Evolutionary conservation across 2,329 filamentous ascomycete species (phyloP), one percentile per base, ranked within the genome.

Genomic region (Fusarium algeriense): DNA sequence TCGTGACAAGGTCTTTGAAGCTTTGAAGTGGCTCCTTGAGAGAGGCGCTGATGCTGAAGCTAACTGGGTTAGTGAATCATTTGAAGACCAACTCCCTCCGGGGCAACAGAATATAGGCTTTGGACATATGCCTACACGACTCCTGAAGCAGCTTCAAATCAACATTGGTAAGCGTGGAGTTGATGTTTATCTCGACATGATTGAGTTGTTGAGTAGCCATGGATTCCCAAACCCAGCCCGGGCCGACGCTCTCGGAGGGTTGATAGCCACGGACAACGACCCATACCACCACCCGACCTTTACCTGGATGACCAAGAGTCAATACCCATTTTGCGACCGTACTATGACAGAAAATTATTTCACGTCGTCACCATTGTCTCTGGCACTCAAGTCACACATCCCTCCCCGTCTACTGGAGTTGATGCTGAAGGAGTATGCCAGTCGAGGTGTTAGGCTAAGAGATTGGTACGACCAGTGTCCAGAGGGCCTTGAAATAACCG

Each of bases 1-100:
- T 4, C 26, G 30, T 9, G 46, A 40, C 6, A 30, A 15, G 3
- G 17, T 40, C 28, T 48, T 38, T 9, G 14, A 40, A 10, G 34
- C 26, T n/a, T 20, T 70, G 34, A 15, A 46, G 20, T 69, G 67
- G 61, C 37, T 70, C 8, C 52, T 70, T 7, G 38, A 69, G 13
- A 66, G 49, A 40, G 52, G 55, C 7, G 37, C 53, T 11, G 28
- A 60, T 23, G 48, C 20, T 5, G 41, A 26, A 48, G 34, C 46
- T 9, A n/a, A 17, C 38, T 28, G 13, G 23, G n/a, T 10, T 4
- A 32, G 45, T 48, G 45, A 48, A 34, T 34, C 32, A 34, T 34
- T 34, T 34, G 12, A 34, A 14, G 32, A 13, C 32, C 4, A 34
- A 14, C 32, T 34, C 32, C 32, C 32, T 34, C 12, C 32, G 12